A percentile compares a stretch with the other conserved stretches of the same genome.
Conservation (phyloP, 2,329 filamentous ascomycete species). For the Diaporthe citri region DNA sequence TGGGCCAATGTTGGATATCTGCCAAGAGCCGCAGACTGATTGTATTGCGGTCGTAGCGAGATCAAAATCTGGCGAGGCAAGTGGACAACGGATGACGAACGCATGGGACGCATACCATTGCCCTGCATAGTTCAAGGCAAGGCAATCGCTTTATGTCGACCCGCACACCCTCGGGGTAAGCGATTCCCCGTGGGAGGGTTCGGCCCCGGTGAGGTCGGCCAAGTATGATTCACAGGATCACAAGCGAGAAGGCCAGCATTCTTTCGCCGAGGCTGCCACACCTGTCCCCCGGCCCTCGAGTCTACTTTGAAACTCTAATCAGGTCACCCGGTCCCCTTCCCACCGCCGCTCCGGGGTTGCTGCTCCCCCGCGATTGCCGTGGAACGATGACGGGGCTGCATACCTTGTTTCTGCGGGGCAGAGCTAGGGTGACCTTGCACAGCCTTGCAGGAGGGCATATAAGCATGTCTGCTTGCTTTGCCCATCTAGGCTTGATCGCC, state of each 20-base stretch:
- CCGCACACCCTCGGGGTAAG: slow-evolving; percentile 18
- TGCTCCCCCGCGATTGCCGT: slow-evolving; percentile 2
- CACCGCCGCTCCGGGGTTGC: neutral
- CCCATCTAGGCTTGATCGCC: slow-evolving; percentile 16
- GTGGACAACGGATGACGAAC: slow-evolving; percentile 15
- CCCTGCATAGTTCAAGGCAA: neutral
- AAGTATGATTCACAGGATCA: slow-evolving; percentile 26
- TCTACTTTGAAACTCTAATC: slow-evolving; percentile 24
- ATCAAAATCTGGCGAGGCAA: neutral
- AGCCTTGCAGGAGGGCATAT: slow-evolving; percentile 2
- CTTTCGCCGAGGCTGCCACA: slow-evolving; percentile 27
- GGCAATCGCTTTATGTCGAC: slow-evolving; percentile 16
- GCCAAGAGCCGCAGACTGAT: slow-evolving; percentile 1
- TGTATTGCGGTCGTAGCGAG: slow-evolving; percentile 3
- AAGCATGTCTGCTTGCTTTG: slow-evolving; percentile 20
- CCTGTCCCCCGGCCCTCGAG: slow-evolving; percentile 5
- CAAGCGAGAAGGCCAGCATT: slow-evolving; percentile 11
- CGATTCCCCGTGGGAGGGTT: neutral
- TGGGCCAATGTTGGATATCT: neutral
- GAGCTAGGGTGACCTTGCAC: slow-evolving; percentile 14
- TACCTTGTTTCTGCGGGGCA: slow-evolving; percentile 15
- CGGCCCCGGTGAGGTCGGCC: slow-evolving; percentile 26
- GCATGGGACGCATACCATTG: neutral
- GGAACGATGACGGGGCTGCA: slow-evolving; percentile 23
- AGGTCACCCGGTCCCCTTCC: slow-evolving; percentile 1